Evolutionary conservation across 257 asterid genomes (phyloP).

Genomic region (Ajuga chamaepitys): DNA sequence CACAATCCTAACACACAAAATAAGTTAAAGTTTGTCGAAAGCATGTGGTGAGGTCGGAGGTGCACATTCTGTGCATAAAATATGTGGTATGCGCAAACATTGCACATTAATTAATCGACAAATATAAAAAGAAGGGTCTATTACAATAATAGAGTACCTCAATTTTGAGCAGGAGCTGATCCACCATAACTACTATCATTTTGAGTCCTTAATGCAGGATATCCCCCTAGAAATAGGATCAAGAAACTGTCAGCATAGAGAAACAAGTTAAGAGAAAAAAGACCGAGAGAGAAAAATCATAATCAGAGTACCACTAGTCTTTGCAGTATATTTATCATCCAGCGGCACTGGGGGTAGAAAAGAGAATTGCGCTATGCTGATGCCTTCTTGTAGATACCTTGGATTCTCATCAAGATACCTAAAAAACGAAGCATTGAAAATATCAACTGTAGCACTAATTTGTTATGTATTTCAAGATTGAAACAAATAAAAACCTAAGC

Average conservation of each 20-base stretch:
- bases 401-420: conserved; percentile 58
- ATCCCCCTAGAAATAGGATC: neutral
- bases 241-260: neutral
- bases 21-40: too few relatives aligned
- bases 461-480: neutral
- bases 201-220: neutral
- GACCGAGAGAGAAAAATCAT: neutral
- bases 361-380: conserved; percentile 42
- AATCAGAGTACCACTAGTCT: conserved; percentile 10
- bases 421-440: neutral
- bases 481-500: neutral
- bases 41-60: too few relatives aligned
- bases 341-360: conserved; percentile 60
- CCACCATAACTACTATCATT: neutral
- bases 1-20: too few relatives aligned
- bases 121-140: neutral
- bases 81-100: too few relatives aligned
- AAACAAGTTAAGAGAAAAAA: neutral
- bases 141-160: conserved; percentile 14
- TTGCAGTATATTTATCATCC: conserved; percentile 47
- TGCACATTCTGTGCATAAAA: too few relatives aligned
- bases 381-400: conserved; percentile 29
- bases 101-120: neutral
- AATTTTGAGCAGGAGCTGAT: conserved; percentile 7
- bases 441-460: neutral